Percentiles rank a stretch among this genome's conserved stretches.
Conservation (phyloP, 1,284 basidiomycete genomes). For the Marasmius fiardii region DNA sequence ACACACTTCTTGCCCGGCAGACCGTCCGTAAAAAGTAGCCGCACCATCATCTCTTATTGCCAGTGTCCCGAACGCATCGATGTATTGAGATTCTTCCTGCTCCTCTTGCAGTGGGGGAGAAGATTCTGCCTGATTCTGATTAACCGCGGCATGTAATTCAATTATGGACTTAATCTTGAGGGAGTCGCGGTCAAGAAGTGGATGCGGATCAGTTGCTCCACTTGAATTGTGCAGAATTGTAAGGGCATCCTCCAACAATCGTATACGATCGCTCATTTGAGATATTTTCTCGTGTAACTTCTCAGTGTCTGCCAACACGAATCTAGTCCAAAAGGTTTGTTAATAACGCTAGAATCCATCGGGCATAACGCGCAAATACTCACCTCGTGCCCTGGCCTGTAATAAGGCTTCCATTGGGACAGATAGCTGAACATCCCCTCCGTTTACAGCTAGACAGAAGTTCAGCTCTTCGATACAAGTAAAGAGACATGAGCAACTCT, state of each 20-base stretch:
- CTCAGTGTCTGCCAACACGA: conserved; percentile 76
- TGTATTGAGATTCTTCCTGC: conserved; percentile 42
- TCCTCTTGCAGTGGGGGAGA: conserved; percentile 31
- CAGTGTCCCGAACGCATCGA: conserved; percentile 61
- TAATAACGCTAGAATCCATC: conserved; percentile 2
- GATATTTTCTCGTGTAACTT: conserved; percentile 70
- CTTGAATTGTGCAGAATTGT: conserved; percentile 50
- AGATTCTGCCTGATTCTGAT: conserved; percentile 27
- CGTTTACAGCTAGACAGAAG: conserved; percentile 50
- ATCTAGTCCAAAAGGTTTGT: conserved; percentile 34
- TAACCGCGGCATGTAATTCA: conserved; percentile 53
- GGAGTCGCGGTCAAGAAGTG: conserved; percentile 58
- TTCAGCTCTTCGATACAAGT: neutral
- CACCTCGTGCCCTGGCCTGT: conserved; percentile 76
- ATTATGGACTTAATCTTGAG: conserved; percentile 69
- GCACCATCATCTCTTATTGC: conserved; percentile 62
- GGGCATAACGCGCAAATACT: conserved; percentile 13
- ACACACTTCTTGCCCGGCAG: conserved; percentile 60
- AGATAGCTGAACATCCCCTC: conserved; percentile 70
- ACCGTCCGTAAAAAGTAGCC: conserved; percentile 62
- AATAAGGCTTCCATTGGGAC: conserved; percentile 68
- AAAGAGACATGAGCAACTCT: neutral
- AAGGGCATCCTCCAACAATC: conserved; percentile 74
- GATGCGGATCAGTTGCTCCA: conserved; percentile 48
- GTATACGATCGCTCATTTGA: conserved; percentile 71